These are phyloP conservation scores for Teratosphaeria epicoccoides DNA, from an alignment of 2,329 filamentous ascomycete species.

Conservation along the genomic window DNA sequence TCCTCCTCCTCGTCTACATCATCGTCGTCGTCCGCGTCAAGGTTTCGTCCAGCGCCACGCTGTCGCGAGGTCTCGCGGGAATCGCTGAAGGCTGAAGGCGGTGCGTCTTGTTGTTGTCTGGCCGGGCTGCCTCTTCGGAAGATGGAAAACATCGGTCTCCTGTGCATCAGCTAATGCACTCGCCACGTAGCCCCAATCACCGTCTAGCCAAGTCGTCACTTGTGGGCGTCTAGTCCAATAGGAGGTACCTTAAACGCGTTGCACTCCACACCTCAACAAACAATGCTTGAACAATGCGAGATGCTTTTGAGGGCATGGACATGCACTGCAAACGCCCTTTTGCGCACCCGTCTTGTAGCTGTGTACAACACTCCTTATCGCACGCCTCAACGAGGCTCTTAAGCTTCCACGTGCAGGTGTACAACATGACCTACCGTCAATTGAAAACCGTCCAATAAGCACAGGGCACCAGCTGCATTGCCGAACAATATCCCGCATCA, in stretches of 20 bases:
- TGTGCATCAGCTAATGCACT: constrained; percentile 4
- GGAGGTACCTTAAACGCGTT: too few species aligned
- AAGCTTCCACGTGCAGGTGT: not conserved
- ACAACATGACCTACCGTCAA: constrained; percentile 4
- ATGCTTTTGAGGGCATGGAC: not conserved
- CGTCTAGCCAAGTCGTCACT: not conserved
- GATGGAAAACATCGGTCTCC: constrained; percentile 8
- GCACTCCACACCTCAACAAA: constrained; percentile 2
- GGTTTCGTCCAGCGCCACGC: constrained; percentile 14
- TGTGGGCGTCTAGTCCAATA: not conserved
- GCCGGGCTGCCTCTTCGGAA: constrained; percentile 2
- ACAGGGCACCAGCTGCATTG: not conserved
- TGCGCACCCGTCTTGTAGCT: not conserved
- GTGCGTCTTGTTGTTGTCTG: constrained; percentile 1
- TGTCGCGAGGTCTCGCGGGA: constrained; percentile 19
- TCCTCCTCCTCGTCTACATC: constrained; percentile 12
- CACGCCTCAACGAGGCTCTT: not conserved
- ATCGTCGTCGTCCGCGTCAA: constrained; percentile 10
- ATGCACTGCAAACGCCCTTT: not conserved
- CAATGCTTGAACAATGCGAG: not conserved
- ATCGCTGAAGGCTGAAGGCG: constrained; percentile 7
- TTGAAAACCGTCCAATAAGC: constrained; percentile 2
- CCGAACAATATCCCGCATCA: not conserved
- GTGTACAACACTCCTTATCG: constrained; percentile 6
- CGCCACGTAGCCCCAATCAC: constrained; percentile 4